Evolutionary conservation across 371 early-diverging fungal genomes (phyloP), one percentile per base, ranked within the genome.

Genomic region (Mucor piriformis): DNA sequence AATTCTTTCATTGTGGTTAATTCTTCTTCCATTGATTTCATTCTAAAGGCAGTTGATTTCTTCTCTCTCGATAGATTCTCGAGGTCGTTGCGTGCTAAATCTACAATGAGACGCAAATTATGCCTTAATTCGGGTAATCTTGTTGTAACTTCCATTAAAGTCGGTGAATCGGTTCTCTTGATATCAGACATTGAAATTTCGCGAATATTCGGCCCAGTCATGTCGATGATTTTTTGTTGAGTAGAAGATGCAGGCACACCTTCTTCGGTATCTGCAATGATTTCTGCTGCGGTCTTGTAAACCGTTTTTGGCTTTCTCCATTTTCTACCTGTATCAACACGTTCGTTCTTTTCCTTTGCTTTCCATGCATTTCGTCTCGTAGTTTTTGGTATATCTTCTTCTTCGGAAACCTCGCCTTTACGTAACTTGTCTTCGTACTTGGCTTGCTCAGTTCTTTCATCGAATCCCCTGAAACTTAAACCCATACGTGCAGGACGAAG

Each of bases 401-500:
- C 71, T n/a, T 71, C 73, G 2, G 68, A 55, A 23, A 42, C 47
- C 16, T 61, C 61, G 7, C 53, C 68, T 33, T 62, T 58, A 23
- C 63, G 64, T 38, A 57, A 29, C 44, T 74, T 76, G 6, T 66
- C 82, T 18, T 84, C 83, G 32, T 74, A 68, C 47, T 82, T 81
- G 24, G 74, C 72, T 53, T 84, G 81, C 3, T 72, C 76, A 12
- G 84, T 84, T 60, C 76, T 77, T 64, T 92, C 92, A 61, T 88
- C 85, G 61, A 92, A 90, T 6, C 88, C 89, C 16, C 81, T 72
- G 73, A 83, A 87, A 29, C 88, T 89, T 27, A 97, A 82, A 57
- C 96, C 96, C 84, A 88, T 88, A 47, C 87, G 79, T 10, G 72
- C 71, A 6, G 95, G 96, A 27, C 96, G 90, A 34, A 85, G 61